phyloP scores from a whole-genome alignment of 345 rosid genomes.

The Adansonia digitata region DNA sequence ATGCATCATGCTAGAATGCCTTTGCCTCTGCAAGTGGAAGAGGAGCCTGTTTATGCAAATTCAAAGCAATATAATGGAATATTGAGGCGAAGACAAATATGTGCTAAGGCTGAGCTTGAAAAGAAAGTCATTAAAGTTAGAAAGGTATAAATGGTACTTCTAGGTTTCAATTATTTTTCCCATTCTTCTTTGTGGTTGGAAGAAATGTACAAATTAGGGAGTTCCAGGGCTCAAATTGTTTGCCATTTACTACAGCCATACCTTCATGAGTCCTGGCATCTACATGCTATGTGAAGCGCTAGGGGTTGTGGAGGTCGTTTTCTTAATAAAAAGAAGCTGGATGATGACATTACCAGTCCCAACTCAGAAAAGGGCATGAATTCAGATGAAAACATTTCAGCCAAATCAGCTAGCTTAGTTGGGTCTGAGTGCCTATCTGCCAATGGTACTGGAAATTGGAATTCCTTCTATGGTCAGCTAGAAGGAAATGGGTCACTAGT shows the following conservation, averaged over 20 bases:
- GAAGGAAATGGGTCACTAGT: slow-evolving; percentile 19
- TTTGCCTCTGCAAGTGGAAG: slow-evolving; percentile 64
- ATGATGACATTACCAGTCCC: slow-evolving; percentile 18
- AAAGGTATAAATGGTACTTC: slow-evolving; percentile 35
- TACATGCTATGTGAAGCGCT: slow-evolving; percentile 66
- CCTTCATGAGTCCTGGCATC: slow-evolving; percentile 79
- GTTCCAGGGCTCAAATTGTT: slow-evolving; percentile 5
- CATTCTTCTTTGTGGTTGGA: not conserved
- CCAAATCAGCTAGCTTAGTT: slow-evolving; percentile 18
- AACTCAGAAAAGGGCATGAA: slow-evolving; percentile 19
- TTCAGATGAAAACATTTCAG: slow-evolving; percentile 21
- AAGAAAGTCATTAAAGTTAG: slow-evolving; percentile 51
- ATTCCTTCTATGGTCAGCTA: slow-evolving; percentile 22
- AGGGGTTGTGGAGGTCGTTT: slow-evolving; percentile 77
- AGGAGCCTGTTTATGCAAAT: slow-evolving; percentile 71
- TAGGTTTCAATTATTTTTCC: too few species aligned
- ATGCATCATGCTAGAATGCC: slow-evolving; percentile 56
- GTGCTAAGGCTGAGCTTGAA: slow-evolving; percentile 69
- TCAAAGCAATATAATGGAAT: slow-evolving; percentile 75
- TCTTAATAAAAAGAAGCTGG: slow-evolving; percentile 45
- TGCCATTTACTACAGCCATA: slow-evolving; percentile 47
- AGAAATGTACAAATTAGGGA: not conserved
- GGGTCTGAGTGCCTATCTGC: slow-evolving; percentile 17
- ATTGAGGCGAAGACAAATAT: slow-evolving; percentile 57
- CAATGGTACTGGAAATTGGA: slow-evolving; percentile 11